Evolutionary conservation across 768 basidiomycete species (phyloP).

Genomic region (Suillus brevipes): DNA sequence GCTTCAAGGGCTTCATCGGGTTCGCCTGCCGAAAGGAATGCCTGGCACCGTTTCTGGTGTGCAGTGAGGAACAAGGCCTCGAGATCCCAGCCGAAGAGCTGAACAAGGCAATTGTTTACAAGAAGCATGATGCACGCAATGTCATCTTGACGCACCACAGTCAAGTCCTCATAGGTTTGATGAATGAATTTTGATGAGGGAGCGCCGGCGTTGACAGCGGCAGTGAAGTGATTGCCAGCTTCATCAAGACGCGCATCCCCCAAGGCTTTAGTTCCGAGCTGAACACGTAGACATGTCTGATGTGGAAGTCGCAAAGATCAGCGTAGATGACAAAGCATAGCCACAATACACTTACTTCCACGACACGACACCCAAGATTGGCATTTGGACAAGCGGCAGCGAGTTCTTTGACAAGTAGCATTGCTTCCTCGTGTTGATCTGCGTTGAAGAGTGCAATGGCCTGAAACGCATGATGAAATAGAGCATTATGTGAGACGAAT

Average conservation of each 20-base stretch:
- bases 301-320: neutral
- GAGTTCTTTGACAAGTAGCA: neutral
- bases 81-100: neutral
- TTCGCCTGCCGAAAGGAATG: neutral
- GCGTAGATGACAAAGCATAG: neutral
- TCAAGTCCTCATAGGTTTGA: neutral
- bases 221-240: neutral
- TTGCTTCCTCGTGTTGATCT: neutral
- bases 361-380: neutral
- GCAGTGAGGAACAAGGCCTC: neutral
- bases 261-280: neutral
- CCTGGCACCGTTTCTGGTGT: neutral
- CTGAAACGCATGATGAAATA: neutral
- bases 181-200: neutral
- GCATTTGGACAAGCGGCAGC: neutral
- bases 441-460: neutral
- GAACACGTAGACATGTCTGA: neutral
- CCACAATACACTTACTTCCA: neutral
- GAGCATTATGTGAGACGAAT: neutral
- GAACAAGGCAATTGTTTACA: neutral
- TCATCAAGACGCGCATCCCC: neutral
- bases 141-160: neutral
- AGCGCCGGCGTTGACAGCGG: neutral
- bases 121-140: neutral
- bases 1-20: no score